phyloP scores from a whole-genome alignment of 192 early-diverging fungal species.

The Gigaspora rosea region DNA sequence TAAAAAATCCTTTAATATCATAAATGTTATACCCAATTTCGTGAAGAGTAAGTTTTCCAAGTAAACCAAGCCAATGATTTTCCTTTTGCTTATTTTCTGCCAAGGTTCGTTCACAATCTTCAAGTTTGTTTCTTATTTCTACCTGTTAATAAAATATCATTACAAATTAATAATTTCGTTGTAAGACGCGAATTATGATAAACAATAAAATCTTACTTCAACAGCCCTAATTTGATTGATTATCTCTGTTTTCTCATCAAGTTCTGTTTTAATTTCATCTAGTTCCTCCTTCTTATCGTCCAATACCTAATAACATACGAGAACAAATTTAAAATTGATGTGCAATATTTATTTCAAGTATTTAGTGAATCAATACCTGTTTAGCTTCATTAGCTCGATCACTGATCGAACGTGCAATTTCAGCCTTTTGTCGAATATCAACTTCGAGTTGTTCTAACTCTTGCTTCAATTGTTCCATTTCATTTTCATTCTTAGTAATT shows the following conservation, averaged over 20 bases:
- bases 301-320: slow-evolving; percentile 46
- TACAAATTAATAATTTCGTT: not conserved
- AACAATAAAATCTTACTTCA: slow-evolving; percentile 48
- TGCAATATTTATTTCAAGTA: not conserved
- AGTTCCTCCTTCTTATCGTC: slow-evolving; percentile 72
- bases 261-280: slow-evolving; percentile 63
- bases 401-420: slow-evolving; percentile 49
- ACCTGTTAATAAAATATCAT: slow-evolving; percentile 35
- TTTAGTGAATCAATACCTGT: slow-evolving; percentile 36
- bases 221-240: slow-evolving; percentile 67
- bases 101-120: slow-evolving; percentile 62
- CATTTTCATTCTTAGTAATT: slow-evolving; percentile 63
- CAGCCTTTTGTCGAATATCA: slow-evolving; percentile 58
- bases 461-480: slow-evolving; percentile 63
- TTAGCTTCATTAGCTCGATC: slow-evolving; percentile 46
- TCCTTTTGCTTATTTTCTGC: slow-evolving; percentile 60
- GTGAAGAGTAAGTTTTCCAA: slow-evolving; percentile 57
- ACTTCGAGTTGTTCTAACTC: slow-evolving; percentile 65
- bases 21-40: slow-evolving; percentile 41
- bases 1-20: slow-evolving; percentile 19
- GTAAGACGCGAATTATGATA: slow-evolving; percentile 2
- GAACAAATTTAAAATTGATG: not conserved
- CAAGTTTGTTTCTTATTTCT: slow-evolving; percentile 64
- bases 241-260: slow-evolving; percentile 64
- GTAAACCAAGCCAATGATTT: slow-evolving; percentile 54